Percentiles rank a stretch among this genome's conserved stretches.
Conservation (phyloP, 2,329 filamentous ascomycete species). For the Fusarium proliferatum region DNA sequence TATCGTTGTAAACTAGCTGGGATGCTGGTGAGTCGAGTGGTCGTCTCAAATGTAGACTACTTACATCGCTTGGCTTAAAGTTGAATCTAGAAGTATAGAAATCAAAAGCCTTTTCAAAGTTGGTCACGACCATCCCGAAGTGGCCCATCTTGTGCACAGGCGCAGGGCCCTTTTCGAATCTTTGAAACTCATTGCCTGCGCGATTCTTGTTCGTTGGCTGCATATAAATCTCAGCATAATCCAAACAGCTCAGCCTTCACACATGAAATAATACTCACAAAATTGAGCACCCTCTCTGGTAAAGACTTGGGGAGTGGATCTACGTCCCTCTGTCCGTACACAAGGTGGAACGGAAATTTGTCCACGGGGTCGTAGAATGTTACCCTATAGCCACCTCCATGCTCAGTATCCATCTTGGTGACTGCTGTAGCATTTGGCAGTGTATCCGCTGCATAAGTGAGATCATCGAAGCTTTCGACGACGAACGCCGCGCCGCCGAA, state of each 20-base stretch:
- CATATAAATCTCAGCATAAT: too few species aligned
- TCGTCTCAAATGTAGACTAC: rapidly evolving
- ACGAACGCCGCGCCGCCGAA: background rate
- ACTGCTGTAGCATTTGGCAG: background rate
- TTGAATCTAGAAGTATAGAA: background rate
- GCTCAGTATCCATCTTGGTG: background rate
- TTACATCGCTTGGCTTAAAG: background rate
- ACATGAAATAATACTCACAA: rapidly evolving
- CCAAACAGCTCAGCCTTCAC: too few species aligned
- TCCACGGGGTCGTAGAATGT: background rate
- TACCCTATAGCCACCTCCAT: background rate
- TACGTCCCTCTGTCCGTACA: background rate
- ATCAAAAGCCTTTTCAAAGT: rapidly evolving
- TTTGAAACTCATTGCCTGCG: background rate
- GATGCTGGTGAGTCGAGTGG: rapidly evolving
- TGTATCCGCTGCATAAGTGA: background rate
- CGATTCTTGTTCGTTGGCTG: background rate
- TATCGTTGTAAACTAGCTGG: background rate
- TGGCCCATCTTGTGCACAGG: background rate
- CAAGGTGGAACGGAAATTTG: background rate
- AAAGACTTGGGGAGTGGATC: background rate
- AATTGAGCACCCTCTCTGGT: background rate
- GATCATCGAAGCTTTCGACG: background rate
- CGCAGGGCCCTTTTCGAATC: background rate
- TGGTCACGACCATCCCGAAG: background rate